Base-by-base conservation (phyloP, 495 filamentous ascomycete genomes). In the Penicillium fimorum region DNA sequence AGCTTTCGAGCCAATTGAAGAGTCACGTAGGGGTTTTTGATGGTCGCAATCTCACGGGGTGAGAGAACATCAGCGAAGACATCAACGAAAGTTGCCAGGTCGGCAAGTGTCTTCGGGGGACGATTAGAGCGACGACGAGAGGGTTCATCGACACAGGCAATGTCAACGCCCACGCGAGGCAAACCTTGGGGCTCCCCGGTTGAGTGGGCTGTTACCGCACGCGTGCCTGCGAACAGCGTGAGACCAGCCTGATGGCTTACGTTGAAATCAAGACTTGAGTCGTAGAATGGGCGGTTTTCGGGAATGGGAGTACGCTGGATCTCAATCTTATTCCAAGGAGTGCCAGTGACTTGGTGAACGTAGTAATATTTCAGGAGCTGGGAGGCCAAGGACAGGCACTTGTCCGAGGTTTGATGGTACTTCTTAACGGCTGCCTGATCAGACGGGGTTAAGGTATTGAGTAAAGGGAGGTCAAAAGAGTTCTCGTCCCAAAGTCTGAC, bases 231-330 rank as follows among this genome's bases (percentile, higher is more conserved):
- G 4, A 90, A 64, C 5, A 82, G 79, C 10, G 93, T 90, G 11
- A 96, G 70, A 0, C 89, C 89, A 13, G 87, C 88, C 68, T 96
- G 92, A 66, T 96, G 92, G 50, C 84, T 88, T 52, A 96, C 88
- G 67, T 96, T 96, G 80, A 96, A 96, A 53, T 88, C 81, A 17
- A 93, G 76, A 33, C 57, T 52, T 43, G 65, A 85, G 50, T 72
- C 63, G 46, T 76, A 86, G 61, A 79, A 86, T 8, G 91, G 91
- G 57, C 76, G 69, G 11, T 64, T 59, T 86, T 96, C 62, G 66
- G 83, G 78, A 76, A 82, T 62, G 38, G 71, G 73, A 72, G 84
- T 80, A 46, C 85, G 79, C n/a, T 79, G 80, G 51, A 91, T 79
- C 33, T 60, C 64, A 18, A 87, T 82, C 2, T 80, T 65, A 52